phyloP scores from a whole-genome alignment of 2,329 filamentous ascomycete genomes.

The Ophiocordyceps camponoti-saundersi region DNA sequence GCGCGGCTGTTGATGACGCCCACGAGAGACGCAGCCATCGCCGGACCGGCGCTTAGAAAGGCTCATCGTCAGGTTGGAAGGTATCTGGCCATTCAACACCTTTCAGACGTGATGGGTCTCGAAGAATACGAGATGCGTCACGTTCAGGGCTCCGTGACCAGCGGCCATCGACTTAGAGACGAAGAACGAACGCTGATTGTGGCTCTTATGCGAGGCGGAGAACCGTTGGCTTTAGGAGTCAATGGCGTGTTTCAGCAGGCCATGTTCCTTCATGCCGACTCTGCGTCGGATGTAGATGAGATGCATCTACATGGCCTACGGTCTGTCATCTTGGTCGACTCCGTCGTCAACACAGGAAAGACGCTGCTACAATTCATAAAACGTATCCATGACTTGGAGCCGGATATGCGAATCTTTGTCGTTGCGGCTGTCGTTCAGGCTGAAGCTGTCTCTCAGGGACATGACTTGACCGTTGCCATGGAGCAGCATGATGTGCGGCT shows the following conservation, averaged over 20 bases:
- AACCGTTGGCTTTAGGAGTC: constrained; percentile 43
- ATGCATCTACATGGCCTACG: constrained; percentile 20
- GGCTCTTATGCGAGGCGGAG: constrained; percentile 45
- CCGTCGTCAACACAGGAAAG: constrained; percentile 40
- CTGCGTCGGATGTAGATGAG: constrained; percentile 20
- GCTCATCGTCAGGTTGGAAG: constrained; percentile 30
- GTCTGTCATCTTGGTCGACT: constrained; percentile 39
- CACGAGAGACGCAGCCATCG: constrained; percentile 29
- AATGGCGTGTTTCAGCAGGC: constrained; percentile 32
- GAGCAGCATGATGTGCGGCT: constrained; percentile 15
- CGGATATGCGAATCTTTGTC: constrained; percentile 28
- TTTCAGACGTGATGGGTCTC: constrained; percentile 29
- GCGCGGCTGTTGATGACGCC: constrained; percentile 34
- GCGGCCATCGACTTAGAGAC: constrained; percentile 26
- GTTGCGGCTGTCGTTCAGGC: constrained; percentile 38
- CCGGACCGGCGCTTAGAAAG: constrained; percentile 27
- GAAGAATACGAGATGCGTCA: constrained; percentile 30
- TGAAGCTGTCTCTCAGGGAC: constrained; percentile 6
- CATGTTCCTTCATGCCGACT: constrained; percentile 29
- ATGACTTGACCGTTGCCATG: constrained; percentile 6
- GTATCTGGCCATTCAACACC: constrained; percentile 33
- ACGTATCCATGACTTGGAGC: constrained; percentile 22
- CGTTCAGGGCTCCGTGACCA: constrained; percentile 27
- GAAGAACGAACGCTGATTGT: constrained; percentile 36
- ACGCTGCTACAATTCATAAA: constrained; percentile 29